Base-by-base conservation (phyloP, 805 yeast genomes). In the Candida morakotiae region DNA sequence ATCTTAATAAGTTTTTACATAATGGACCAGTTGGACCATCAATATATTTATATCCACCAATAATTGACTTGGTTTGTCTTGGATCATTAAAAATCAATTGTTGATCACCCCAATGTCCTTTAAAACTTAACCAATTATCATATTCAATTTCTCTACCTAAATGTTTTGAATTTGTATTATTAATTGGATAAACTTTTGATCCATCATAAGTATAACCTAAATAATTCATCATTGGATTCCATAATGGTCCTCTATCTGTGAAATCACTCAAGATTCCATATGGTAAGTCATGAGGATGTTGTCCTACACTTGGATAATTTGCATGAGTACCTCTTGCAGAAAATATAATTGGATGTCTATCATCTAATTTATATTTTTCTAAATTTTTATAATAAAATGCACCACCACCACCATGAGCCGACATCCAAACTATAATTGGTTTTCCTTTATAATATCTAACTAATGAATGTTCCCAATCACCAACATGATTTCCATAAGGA, bases 291-390 rank as follows among this genome's bases (percentile, higher is more conserved):
- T 89, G 98, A 0, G 96, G 81, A 56, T 91, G 96, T 53, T 89
- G 95, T 0, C 98, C 98, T 0, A 84, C 89, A n/a, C 93, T 77
- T 1, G 93, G 94, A 56, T 91, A 91, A 59, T 93, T 91, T 14
- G 98, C 98, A 62, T 91, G 98, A 0, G 98, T 91, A 0, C 98
- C 98, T 44, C 96, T 71, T 0, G 97, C 96, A 15, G 93, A 77
- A 58, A 85, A 93, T 1, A 93, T 75, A 15, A 88, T 72, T 0
- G 98, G 97, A 47, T 68, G 73, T 5, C 51, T 55, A 6, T 60
- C 48, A 35, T 64, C 67, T 16, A 56, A 48, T 34, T 67, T 72
- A 42, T 73, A 66, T 49, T 79, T 81, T 54, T 87, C 95, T 38
- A 89, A 60, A 17, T 87, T 83, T n/a, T 74, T 69, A 56, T 81